Conservation (phyloP, 2,329 filamentous ascomycete species). For the Neodidymelliopsis sp. region DNA sequence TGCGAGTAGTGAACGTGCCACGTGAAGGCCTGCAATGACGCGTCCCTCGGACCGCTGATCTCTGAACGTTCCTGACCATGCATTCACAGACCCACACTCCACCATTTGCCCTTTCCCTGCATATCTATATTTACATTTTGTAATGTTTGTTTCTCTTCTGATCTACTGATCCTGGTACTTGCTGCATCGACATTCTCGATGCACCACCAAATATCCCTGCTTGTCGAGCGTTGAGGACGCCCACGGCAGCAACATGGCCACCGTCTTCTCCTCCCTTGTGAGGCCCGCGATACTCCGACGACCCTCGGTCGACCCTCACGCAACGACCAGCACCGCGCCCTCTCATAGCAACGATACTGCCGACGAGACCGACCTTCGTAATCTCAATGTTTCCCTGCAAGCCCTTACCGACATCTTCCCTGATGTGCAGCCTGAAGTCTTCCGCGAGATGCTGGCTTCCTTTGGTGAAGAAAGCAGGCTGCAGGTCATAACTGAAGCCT, state of each 20-base stretch:
- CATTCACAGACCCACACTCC: not conserved
- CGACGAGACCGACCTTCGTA: slow-evolving; percentile 69
- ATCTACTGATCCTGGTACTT: not conserved
- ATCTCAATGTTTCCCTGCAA: slow-evolving; percentile 74
- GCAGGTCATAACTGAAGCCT: slow-evolving; percentile 77
- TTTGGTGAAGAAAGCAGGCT: slow-evolving; percentile 80
- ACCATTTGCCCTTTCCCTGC: slow-evolving; percentile 3
- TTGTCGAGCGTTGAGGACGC: slow-evolving; percentile 18
- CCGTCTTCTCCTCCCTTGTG: slow-evolving; percentile 47
- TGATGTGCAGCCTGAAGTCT: slow-evolving; percentile 81
- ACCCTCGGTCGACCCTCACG: slow-evolving; percentile 19
- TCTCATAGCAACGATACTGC: slow-evolving; percentile 20
- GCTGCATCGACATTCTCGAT: slow-evolving; percentile 1
- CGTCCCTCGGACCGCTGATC: slow-evolving; percentile 6
- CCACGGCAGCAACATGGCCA: slow-evolving; percentile 35
- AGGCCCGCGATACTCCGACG: slow-evolving; percentile 33
- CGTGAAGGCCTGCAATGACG: slow-evolving; percentile 3
- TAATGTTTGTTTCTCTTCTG: slow-evolving; percentile 1
- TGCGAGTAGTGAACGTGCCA: not conserved
- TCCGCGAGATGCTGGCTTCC: slow-evolving; percentile 78
- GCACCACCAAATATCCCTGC: not conserved
- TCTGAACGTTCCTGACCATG: slow-evolving; percentile 3
- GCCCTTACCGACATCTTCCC: slow-evolving; percentile 77
- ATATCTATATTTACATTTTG: slow-evolving; percentile 3
- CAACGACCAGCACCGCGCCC: slow-evolving; percentile 12